Conservation (phyloP, 768 basidiomycete species). For the Rhizopogon vesiculosus region DNA sequence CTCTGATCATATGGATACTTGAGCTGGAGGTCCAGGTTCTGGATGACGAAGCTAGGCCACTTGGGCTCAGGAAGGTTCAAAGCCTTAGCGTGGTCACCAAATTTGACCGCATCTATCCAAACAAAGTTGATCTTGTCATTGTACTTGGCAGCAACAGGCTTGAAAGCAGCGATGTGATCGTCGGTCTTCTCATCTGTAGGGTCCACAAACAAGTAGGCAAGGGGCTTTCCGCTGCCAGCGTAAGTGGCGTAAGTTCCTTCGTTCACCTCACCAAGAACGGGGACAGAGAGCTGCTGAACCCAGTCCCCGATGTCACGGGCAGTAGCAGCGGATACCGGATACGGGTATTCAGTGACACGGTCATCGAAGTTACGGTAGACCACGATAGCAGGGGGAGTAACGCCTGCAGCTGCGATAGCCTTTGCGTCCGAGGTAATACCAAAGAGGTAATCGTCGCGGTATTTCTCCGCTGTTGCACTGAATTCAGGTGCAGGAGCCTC, state of each 20-base stretch:
- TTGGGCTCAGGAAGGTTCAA: slow-evolving; percentile 81
- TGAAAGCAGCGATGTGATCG: slow-evolving; percentile 59
- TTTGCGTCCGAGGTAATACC: slow-evolving; percentile 75
- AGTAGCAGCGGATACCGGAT: slow-evolving; percentile 49
- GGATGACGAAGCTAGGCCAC: slow-evolving; percentile 95
- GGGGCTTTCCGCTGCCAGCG: slow-evolving; percentile 75
- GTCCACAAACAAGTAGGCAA: slow-evolving; percentile 94
- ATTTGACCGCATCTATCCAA: slow-evolving; percentile 95
- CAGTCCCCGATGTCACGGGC: slow-evolving; percentile 66
- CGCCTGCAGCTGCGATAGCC: slow-evolving; percentile 62
- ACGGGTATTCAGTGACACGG: slow-evolving; percentile 62
- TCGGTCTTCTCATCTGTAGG: slow-evolving; percentile 64
- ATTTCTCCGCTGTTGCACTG: slow-evolving; percentile 73
- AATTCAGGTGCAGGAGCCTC: slow-evolving; percentile 70
- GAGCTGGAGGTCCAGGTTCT: slow-evolving; percentile 76
- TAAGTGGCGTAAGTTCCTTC: slow-evolving; percentile 92
- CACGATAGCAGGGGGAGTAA: slow-evolving; percentile 80
- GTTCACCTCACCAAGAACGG: slow-evolving; percentile 86
- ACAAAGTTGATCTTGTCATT: slow-evolving; percentile 94
- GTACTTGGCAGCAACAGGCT: slow-evolving; percentile 73
- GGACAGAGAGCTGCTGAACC: slow-evolving; percentile 80
- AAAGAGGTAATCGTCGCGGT: slow-evolving; percentile 93
- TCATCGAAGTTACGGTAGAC: slow-evolving; percentile 94
- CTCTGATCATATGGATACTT: slow-evolving; percentile 85
- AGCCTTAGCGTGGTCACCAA: slow-evolving; percentile 92